A percentile compares a stretch with the other conserved stretches of the same genome.
These are phyloP conservation scores for Picea glauca DNA, from an alignment of 75 land plant species.

Conservation along the genomic window DNA sequence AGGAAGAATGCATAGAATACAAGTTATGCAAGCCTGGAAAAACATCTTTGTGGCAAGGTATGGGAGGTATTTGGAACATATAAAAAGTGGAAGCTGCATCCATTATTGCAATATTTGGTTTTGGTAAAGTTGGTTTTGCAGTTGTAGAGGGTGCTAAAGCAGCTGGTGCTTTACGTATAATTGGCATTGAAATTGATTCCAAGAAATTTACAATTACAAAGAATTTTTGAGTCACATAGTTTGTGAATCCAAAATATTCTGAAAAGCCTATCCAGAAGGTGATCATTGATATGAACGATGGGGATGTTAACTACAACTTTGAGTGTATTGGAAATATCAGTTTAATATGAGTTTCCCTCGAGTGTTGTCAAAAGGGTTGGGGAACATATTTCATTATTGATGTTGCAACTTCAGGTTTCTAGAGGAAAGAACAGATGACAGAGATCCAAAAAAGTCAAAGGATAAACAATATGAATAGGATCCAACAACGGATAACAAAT, in stretches of 20 bases:
- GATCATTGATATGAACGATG: constrained; percentile 72
- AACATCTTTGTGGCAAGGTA: constrained; percentile 89
- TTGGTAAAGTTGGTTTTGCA: constrained; percentile 98
- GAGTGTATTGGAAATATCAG: too few species aligned
- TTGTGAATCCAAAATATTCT: constrained; percentile 78
- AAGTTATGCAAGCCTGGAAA: constrained; percentile 90
- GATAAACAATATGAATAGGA: too few species aligned
- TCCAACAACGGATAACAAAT: too few species aligned
- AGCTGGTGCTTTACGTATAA: constrained; percentile 12
- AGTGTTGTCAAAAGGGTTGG: too few species aligned
- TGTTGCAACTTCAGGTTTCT: constrained; percentile 80
- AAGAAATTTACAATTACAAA: constrained; percentile 70
- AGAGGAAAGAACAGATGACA: too few species aligned
- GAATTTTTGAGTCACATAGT: constrained; percentile 79
- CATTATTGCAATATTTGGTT: constrained; percentile 92
- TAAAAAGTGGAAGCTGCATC: constrained; percentile 95
- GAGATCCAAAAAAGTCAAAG: too few species aligned
- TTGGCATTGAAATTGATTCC: constrained; percentile 80
- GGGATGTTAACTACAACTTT: constrained; percentile 45
- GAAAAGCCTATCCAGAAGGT: constrained; percentile 69
- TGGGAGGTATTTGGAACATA: constrained; percentile 97
- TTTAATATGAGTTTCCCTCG: too few species aligned
- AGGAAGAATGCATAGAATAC: constrained; percentile 94
- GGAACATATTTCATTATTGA: constrained; percentile 75
- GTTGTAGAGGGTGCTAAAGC: constrained; percentile 94